These are phyloP conservation scores for Fusarium agapanthi DNA, from an alignment of 2,329 filamentous ascomycete genomes.

Conservation along the genomic window DNA sequence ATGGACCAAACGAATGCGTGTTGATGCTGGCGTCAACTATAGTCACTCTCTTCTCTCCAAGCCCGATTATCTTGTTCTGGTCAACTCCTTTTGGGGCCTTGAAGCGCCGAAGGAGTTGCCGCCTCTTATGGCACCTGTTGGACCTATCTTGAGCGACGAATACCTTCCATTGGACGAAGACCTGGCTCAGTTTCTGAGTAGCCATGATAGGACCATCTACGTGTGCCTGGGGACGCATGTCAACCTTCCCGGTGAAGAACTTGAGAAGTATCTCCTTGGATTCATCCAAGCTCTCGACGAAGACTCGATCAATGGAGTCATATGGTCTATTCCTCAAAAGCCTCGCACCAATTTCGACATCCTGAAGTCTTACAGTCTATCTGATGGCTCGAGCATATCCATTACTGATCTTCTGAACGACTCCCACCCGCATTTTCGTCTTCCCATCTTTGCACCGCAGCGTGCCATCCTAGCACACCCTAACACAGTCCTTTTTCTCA, in stretches of 20 bases:
- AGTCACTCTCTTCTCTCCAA: constrained; percentile 44
- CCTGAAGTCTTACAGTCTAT: constrained; percentile 11
- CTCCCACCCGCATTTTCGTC: constrained; percentile 43
- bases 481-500: constrained; percentile 49
- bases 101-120: constrained; percentile 54
- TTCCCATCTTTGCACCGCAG: constrained; percentile 52
- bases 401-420: constrained; percentile 39
- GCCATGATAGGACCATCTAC: constrained; percentile 49
- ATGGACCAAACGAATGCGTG: constrained; percentile 48
- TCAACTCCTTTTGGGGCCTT: constrained; percentile 56
- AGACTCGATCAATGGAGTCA: constrained; percentile 50
- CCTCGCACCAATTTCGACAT: constrained; percentile 36
- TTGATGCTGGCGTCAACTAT: constrained; percentile 45
- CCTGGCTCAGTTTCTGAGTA: constrained; percentile 43
- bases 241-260: constrained; percentile 42
- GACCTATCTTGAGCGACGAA: constrained; percentile 50
- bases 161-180: constrained; percentile 44
- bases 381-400: constrained; percentile 16
- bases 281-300: constrained; percentile 39
- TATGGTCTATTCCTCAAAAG: constrained; percentile 48
- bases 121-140: constrained; percentile 50
- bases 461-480: constrained; percentile 50
- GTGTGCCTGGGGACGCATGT: constrained; percentile 55
- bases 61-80: constrained; percentile 52
- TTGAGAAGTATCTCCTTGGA: constrained; percentile 46